A percentile compares a stretch with the other conserved stretches of the same genome.
Evolutionary conservation across 2,329 filamentous ascomycete genomes (phyloP).

Genomic region (Epichloe gansuensis): DNA sequence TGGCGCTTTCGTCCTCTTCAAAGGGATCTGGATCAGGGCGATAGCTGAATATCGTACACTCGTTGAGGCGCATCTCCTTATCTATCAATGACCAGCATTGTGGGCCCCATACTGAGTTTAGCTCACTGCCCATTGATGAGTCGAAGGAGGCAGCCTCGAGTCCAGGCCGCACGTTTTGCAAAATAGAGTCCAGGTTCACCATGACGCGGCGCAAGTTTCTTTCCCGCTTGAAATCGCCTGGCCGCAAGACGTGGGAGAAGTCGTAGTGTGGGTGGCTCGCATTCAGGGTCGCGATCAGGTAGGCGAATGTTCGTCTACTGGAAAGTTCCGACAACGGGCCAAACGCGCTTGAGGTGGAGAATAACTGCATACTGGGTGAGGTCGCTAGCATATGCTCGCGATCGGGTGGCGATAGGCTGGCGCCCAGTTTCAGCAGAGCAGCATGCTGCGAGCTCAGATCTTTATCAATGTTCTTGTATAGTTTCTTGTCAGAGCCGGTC

Average conservation of each 20-base stretch:
- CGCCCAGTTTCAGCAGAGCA: constrained; percentile 73
- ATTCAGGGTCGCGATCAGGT: constrained; percentile 91
- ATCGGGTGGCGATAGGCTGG: constrained; percentile 75
- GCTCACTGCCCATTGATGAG: constrained; percentile 30
- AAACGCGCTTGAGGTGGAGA: constrained; percentile 83
- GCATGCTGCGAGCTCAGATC: constrained; percentile 87
- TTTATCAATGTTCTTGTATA: constrained; percentile 91
- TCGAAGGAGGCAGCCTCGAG: constrained; percentile 32
- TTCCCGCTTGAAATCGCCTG: constrained; percentile 82
- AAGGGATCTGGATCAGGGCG: constrained; percentile 83
- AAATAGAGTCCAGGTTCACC: constrained; percentile 73
- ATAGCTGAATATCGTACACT: constrained; percentile 85
- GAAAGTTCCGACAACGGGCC: constrained; percentile 79
- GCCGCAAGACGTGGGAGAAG: constrained; percentile 83
- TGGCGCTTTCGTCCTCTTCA: constrained; percentile 80
- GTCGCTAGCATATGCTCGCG: constrained; percentile 54
- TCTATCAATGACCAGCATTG: constrained; percentile 88
- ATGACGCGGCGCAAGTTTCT: constrained; percentile 69
- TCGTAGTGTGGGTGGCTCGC: constrained; percentile 88
- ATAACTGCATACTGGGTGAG: constrained; percentile 46
- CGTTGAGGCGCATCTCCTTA: constrained; percentile 83
- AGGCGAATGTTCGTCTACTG: constrained; percentile 85
- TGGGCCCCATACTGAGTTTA: constrained; percentile 65
- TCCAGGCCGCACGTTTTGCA: constrained; percentile 72
- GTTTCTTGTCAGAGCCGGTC: constrained; percentile 87